phyloP scores from a whole-genome alignment of 1,284 basidiomycete species.

The Coniferiporia sulphurascens region DNA sequence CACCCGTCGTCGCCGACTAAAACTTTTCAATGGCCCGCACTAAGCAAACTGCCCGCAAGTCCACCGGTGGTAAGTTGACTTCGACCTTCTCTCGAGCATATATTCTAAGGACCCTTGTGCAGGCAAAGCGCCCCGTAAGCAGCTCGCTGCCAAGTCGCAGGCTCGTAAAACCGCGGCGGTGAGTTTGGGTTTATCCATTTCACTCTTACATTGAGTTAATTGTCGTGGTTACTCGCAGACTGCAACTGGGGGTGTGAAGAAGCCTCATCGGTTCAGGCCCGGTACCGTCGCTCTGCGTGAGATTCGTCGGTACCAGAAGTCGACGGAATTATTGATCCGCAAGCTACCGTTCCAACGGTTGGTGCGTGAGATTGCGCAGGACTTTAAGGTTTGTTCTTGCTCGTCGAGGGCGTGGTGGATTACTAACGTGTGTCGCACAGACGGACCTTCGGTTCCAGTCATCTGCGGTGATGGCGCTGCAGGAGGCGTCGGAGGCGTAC shows the following conservation, averaged over 20 bases:
- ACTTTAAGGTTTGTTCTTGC: conserved; percentile 38
- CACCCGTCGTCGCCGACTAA: conserved; percentile 21
- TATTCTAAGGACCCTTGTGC: background rate
- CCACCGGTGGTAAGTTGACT: conserved; percentile 41
- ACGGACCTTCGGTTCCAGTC: conserved; percentile 76
- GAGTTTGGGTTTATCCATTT: conserved; percentile 16
- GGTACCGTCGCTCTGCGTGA: conserved; percentile 81
- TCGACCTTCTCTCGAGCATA: background rate
- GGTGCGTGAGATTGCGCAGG: conserved; percentile 52
- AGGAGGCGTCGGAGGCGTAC: conserved; percentile 76
- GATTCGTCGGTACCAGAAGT: conserved; percentile 82
- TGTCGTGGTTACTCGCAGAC: conserved; percentile 25
- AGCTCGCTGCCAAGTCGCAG: conserved; percentile 62
- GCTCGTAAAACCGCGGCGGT: conserved; percentile 39
- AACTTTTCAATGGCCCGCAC: conserved; percentile 30
- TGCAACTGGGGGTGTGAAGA: conserved; percentile 75
- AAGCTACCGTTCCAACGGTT: conserved; percentile 78
- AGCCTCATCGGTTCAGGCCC: conserved; percentile 63
- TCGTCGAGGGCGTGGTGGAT: background rate
- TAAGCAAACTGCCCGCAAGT: conserved; percentile 63
- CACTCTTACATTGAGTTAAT: background rate
- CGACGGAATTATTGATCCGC: conserved; percentile 73
- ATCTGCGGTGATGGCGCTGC: conserved; percentile 69
- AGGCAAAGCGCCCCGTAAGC: conserved; percentile 64
- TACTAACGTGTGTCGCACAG: conserved; percentile 31